Conservation (phyloP, 2,329 filamentous ascomycete genomes). For the Mycosphaerelloides madeirae region DNA sequence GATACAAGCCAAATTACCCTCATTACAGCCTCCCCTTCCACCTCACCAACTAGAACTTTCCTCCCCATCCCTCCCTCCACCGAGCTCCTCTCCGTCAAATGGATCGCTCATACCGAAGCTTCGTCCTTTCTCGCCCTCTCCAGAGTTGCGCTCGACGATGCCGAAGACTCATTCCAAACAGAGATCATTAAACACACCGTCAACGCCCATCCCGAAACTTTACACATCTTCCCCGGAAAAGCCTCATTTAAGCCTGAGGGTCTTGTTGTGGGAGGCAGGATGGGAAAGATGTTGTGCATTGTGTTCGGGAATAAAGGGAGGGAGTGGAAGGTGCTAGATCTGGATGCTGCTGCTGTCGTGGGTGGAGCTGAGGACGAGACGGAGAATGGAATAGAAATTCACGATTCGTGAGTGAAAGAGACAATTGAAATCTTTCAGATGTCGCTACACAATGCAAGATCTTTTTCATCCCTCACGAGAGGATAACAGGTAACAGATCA, state of each 20-base stretch:
- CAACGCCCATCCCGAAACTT: slow-evolving; percentile 28
- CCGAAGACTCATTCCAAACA: not conserved
- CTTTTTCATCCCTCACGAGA: too few relatives aligned
- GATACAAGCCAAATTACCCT: not conserved
- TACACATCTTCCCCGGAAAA: slow-evolving; percentile 44
- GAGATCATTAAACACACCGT: not conserved
- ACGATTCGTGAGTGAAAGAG: not conserved
- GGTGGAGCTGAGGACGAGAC: not conserved
- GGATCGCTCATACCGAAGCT: slow-evolving; percentile 38
- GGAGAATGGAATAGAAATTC: not conserved
- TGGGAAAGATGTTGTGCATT: slow-evolving; percentile 49
- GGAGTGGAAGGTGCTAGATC: slow-evolving; percentile 53
- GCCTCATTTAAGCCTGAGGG: slow-evolving; percentile 46
- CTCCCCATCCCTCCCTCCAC: slow-evolving; percentile 44
- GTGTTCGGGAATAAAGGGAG: slow-evolving; percentile 52
- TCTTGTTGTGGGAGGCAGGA: slow-evolving; percentile 53
- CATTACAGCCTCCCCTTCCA: not conserved
- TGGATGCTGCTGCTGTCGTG: slow-evolving; percentile 32
- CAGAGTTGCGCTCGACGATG: not conserved
- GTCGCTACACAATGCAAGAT: not conserved
- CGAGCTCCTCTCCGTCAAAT: slow-evolving; percentile 58
- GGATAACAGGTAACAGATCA: not conserved
- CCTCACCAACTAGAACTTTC: not conserved
- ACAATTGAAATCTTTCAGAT: too few relatives aligned
- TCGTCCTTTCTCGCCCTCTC: slow-evolving; percentile 3